Conservation (phyloP, 305 asterid species). For the Ajuga reptans region DNA sequence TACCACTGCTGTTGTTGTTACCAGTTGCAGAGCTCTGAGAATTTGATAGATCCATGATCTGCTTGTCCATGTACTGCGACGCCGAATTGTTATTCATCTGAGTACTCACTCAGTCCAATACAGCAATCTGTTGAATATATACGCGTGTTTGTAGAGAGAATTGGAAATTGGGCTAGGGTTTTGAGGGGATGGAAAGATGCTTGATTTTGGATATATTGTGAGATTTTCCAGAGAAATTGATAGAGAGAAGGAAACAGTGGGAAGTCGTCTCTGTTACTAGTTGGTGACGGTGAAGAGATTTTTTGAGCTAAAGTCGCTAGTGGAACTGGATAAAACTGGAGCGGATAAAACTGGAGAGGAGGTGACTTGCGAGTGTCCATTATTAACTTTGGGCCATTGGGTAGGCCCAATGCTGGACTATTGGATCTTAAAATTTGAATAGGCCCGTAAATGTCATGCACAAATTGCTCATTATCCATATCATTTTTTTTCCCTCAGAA, state of each 20-base stretch:
- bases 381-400: no score
- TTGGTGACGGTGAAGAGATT: neutral
- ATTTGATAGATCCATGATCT: slow-evolving; percentile 91
- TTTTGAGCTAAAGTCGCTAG: slow-evolving; percentile 20
- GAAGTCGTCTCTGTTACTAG: slow-evolving; percentile 24
- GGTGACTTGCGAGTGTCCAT: no score
- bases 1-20: slow-evolving; percentile 19
- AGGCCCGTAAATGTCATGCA: no score
- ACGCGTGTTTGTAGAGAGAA: neutral
- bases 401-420: no score
- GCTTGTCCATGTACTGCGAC: slow-evolving; percentile 85
- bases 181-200: neutral
- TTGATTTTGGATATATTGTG: slow-evolving; percentile 5
- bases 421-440: no score
- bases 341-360: no score
- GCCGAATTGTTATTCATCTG: slow-evolving; percentile 55
- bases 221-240: slow-evolving; percentile 1
- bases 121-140: neutral
- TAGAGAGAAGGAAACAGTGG: slow-evolving; percentile 1
- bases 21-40: slow-evolving; percentile 34
- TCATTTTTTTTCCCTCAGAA: no score
- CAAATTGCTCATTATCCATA: no score
- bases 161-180: neutral
- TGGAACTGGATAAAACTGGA: no score
- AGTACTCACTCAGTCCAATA: slow-evolving; percentile 20